Evolutionary conservation across 2,329 filamentous ascomycete species (phyloP).

Genomic region (Penicillium sp.): DNA sequence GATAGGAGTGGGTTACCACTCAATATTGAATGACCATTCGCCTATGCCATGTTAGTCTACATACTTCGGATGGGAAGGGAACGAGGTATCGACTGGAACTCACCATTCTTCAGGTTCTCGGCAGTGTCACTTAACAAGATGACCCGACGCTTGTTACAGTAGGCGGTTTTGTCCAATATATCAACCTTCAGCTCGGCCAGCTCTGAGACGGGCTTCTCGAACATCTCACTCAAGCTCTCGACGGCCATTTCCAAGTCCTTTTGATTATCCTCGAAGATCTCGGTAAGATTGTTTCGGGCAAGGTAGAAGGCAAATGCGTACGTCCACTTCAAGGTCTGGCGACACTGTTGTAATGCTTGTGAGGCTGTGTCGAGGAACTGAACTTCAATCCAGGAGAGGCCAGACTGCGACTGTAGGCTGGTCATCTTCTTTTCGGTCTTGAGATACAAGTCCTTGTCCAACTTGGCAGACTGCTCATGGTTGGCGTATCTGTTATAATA

Average conservation of each 20-base stretch:
- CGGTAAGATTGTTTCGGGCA: conserved; percentile 90
- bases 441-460: conserved; percentile 92
- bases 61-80: no score
- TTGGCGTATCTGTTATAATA: conserved; percentile 99
- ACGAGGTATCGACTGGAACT: conserved; percentile 32
- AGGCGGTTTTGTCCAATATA: conserved; percentile 97
- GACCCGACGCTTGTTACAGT: conserved; percentile 88
- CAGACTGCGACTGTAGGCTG: conserved; percentile 85
- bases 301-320: conserved; percentile 98
- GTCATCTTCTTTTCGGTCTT: conserved; percentile 99
- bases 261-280: conserved; percentile 98
- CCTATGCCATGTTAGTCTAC: conserved; percentile 26
- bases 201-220: conserved; percentile 92
- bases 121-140: conserved; percentile 92
- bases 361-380: conserved; percentile 94
- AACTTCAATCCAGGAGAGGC: conserved; percentile 98
- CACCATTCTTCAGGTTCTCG: conserved; percentile 85
- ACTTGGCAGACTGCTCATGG: conserved; percentile 93
- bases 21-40: conserved; percentile 48
- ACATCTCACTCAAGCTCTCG: conserved; percentile 97
- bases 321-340: conserved; percentile 99
- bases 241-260: conserved; percentile 97
- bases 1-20: conserved; percentile 31
- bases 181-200: conserved; percentile 86
- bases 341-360: conserved; percentile 89